These are phyloP conservation scores for Penicillium parvum DNA, from an alignment of 495 filamentous ascomycete genomes.

Conservation along the genomic window DNA sequence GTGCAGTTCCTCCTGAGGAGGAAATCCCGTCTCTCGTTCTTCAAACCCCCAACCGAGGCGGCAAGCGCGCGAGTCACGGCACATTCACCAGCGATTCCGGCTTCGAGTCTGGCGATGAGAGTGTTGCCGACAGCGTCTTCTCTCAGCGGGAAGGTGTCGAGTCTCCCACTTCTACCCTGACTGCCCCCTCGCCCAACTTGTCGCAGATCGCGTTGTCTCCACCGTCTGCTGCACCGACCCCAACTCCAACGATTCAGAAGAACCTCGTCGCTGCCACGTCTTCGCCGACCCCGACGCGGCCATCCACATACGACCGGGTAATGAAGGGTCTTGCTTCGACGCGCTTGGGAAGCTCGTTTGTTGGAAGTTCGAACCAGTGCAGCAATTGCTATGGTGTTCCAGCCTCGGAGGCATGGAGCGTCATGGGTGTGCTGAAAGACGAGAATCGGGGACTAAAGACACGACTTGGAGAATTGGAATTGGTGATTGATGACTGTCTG, in stretches of 20 bases:
- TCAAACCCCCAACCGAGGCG: slow-evolving; percentile 43
- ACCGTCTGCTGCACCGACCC: slow-evolving; percentile 21
- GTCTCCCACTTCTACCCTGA: slow-evolving; percentile 47
- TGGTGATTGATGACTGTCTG: slow-evolving; percentile 66
- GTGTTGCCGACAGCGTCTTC: slow-evolving; percentile 59
- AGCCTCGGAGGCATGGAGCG: slow-evolving; percentile 65
- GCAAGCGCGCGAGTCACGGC: slow-evolving; percentile 49
- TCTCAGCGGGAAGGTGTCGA: slow-evolving; percentile 52
- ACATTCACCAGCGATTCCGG: slow-evolving; percentile 51
- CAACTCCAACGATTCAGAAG: slow-evolving; percentile 21
- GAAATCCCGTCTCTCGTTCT: slow-evolving; percentile 49
- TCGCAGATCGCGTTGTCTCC: slow-evolving; percentile 35
- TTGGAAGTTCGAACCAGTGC: slow-evolving; percentile 41
- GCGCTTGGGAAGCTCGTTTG: slow-evolving; percentile 33
- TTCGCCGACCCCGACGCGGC: slow-evolving; percentile 23
- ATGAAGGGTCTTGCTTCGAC: slow-evolving; percentile 39
- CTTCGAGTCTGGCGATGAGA: slow-evolving; percentile 54
- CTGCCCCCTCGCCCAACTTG: slow-evolving; percentile 36
- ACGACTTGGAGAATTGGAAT: slow-evolving; percentile 61
- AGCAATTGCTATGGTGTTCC: slow-evolving; percentile 58
- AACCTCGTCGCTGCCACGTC: slow-evolving; percentile 16
- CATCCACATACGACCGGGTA: slow-evolving; percentile 39
- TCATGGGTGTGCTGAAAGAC: slow-evolving; percentile 62
- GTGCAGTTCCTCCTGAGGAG: slow-evolving; percentile 30
- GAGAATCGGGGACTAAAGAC: slow-evolving; percentile 71